A percentile compares a stretch with the other conserved stretches of the same genome.
These are phyloP conservation scores for Daldinia childiae DNA, from an alignment of 495 filamentous ascomycete species.

Conservation along the genomic window DNA sequence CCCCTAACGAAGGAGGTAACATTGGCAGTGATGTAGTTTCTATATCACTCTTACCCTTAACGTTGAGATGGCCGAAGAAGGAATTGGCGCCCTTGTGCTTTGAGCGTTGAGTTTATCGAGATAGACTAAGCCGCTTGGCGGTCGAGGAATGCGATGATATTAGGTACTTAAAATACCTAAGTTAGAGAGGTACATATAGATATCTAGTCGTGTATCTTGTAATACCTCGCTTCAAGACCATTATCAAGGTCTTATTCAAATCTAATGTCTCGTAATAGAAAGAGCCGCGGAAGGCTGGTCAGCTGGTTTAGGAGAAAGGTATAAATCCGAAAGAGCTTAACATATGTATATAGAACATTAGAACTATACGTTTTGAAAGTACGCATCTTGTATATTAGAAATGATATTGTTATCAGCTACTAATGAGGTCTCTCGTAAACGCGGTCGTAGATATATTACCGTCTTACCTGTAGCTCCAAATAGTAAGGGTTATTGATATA, in stretches of 20 bases:
- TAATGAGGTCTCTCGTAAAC: neutral
- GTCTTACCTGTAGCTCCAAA: neutral
- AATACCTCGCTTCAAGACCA: neutral
- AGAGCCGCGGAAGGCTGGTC: neutral
- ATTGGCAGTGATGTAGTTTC: too few relatives aligned
- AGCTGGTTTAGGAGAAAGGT: neutral
- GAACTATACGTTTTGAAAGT: neutral
- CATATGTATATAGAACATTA: neutral
- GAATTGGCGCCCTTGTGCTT: too few relatives aligned
- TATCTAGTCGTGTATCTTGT: neutral
- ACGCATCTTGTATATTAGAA: neutral
- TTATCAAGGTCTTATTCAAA: too few relatives aligned
- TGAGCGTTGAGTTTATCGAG: too few relatives aligned
- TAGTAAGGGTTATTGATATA: neutral
- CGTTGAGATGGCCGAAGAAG: too few relatives aligned
- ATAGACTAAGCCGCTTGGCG: neutral
- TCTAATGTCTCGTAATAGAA: neutral
- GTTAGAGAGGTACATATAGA: neutral
- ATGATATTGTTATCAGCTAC: too few relatives aligned
- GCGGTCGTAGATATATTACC: neutral
- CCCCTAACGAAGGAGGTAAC: too few relatives aligned
- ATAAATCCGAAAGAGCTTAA: too few relatives aligned
- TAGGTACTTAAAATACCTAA: too few relatives aligned
- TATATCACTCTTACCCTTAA: too few relatives aligned
- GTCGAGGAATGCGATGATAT: neutral